phyloP scores from a whole-genome alignment of 805 yeast genomes.

The Ogataea dorogensis region DNA sequence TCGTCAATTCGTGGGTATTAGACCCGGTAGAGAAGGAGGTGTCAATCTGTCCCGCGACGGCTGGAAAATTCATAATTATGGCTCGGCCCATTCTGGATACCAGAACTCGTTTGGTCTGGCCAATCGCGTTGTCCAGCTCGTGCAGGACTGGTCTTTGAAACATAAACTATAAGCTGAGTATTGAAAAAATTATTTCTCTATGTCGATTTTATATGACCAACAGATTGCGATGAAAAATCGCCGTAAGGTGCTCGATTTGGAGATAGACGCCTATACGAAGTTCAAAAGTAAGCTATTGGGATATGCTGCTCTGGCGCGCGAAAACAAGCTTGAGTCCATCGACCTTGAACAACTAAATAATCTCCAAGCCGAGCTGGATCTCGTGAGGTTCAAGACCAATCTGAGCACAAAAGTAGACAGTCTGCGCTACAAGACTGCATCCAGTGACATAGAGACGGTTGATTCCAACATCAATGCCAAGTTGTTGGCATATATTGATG shows the following conservation, averaged over 20 bases:
- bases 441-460: slow-evolving; percentile 17
- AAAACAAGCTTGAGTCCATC: slow-evolving; percentile 17
- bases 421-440: slow-evolving; percentile 16
- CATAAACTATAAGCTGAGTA: slow-evolving; percentile 1
- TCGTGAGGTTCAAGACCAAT: slow-evolving; percentile 18
- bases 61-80: slow-evolving; percentile 57
- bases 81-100: slow-evolving; percentile 77
- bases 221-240: slow-evolving; percentile 29
- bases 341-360: slow-evolving; percentile 18
- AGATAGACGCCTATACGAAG: slow-evolving; percentile 27
- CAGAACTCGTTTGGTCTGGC: slow-evolving; percentile 42
- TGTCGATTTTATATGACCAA: slow-evolving; percentile 14
- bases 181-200: background rate
- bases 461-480: slow-evolving; percentile 21
- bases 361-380: slow-evolving; percentile 19
- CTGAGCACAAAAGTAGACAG: slow-evolving; percentile 23
- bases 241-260: slow-evolving; percentile 32
- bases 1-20: slow-evolving; percentile 61
- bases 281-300: slow-evolving; percentile 22
- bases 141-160: slow-evolving; percentile 16
- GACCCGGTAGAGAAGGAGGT: slow-evolving; percentile 68
- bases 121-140: slow-evolving; percentile 23
- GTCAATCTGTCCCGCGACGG: slow-evolving; percentile 39
- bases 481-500: slow-evolving; percentile 22
- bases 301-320: slow-evolving; percentile 15